These are phyloP conservation scores for Xylariales sp. DNA, from an alignment of 2,329 filamentous ascomycete species.

Conservation along the genomic window DNA sequence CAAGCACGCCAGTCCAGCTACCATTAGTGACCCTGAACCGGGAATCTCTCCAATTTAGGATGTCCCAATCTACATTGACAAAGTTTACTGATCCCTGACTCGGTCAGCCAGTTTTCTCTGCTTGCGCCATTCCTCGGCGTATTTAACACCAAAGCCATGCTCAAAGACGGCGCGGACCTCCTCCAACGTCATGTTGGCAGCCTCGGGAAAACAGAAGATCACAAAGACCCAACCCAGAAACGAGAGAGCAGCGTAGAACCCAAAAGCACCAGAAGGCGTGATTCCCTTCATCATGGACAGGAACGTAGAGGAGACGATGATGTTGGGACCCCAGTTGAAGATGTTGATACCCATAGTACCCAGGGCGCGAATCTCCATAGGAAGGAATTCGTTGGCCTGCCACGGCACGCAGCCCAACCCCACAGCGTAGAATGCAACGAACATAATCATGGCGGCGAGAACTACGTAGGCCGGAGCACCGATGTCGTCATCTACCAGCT, in stretches of 20 bases:
- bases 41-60: too few relatives aligned
- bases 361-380: constrained; percentile 36
- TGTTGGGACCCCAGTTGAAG: constrained; percentile 35
- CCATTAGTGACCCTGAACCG: too few relatives aligned
- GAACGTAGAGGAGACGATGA: constrained; percentile 42
- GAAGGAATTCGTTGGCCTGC: constrained; percentile 38
- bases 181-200: constrained; percentile 46
- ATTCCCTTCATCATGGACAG: constrained; percentile 38
- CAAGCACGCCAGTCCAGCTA: too few relatives aligned
- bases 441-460: constrained; percentile 33
- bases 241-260: constrained; percentile 42
- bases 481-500: constrained; percentile 24
- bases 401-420: constrained; percentile 39
- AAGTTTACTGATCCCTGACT: too few relatives aligned
- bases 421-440: constrained; percentile 36
- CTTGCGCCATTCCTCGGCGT: constrained; percentile 26
- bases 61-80: too few relatives aligned
- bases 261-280: constrained; percentile 41
- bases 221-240: constrained; percentile 40
- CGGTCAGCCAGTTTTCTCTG: neutral
- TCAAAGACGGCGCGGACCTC: constrained; percentile 40
- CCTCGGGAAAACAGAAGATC: constrained; percentile 42
- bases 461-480: constrained; percentile 30
- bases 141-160: constrained; percentile 35
- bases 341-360: constrained; percentile 39